A percentile compares a stretch with the other conserved stretches of the same genome.
Evolutionary conservation across 345 rosid genomes (phyloP).

Genomic region (Murraya paniculata): DNA sequence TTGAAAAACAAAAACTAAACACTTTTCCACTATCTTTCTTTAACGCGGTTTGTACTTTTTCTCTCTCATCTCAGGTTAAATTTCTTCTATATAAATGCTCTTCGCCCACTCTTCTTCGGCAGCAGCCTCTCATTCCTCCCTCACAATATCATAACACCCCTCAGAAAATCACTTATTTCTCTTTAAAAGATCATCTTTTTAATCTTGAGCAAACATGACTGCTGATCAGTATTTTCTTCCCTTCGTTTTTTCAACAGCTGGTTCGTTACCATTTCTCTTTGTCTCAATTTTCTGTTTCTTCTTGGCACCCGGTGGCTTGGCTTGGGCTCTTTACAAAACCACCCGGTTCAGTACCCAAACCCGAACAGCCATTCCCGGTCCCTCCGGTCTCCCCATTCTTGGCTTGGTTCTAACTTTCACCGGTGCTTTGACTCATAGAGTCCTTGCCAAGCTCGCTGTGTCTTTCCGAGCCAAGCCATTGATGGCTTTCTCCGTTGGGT

Average conservation of each 20-base stretch:
- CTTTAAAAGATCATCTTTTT: neutral
- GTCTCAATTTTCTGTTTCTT: slow-evolving; percentile 36
- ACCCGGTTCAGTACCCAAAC: slow-evolving; percentile 19
- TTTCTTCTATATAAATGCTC: slow-evolving; percentile 6
- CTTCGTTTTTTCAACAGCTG: slow-evolving; percentile 17
- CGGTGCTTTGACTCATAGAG: slow-evolving; percentile 51
- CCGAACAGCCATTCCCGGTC: slow-evolving; percentile 51
- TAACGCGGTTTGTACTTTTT: too few relatives aligned
- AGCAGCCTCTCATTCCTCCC: neutral
- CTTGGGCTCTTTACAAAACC: slow-evolving; percentile 51
- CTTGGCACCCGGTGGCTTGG: slow-evolving; percentile 60
- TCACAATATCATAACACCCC: neutral
- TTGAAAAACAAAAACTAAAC: too few relatives aligned
- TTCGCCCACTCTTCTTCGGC: neutral
- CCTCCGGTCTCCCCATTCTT: slow-evolving; percentile 54
- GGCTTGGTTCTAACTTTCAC: slow-evolving; percentile 49
- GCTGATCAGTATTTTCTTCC: slow-evolving; percentile 21
- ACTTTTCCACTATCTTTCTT: too few relatives aligned
- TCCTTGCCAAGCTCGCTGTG: slow-evolving; percentile 41
- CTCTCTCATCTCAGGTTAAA: neutral
- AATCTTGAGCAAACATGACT: slow-evolving; percentile 23
- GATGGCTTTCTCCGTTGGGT: slow-evolving; percentile 85
- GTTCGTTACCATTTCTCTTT: slow-evolving; percentile 21
- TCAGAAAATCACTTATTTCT: neutral
- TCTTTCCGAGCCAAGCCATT: slow-evolving; percentile 36